Evolutionary conservation across 129 eudicot species (phyloP), one percentile per base, ranked within the genome.

Genomic region (Flaveria brownii): DNA sequence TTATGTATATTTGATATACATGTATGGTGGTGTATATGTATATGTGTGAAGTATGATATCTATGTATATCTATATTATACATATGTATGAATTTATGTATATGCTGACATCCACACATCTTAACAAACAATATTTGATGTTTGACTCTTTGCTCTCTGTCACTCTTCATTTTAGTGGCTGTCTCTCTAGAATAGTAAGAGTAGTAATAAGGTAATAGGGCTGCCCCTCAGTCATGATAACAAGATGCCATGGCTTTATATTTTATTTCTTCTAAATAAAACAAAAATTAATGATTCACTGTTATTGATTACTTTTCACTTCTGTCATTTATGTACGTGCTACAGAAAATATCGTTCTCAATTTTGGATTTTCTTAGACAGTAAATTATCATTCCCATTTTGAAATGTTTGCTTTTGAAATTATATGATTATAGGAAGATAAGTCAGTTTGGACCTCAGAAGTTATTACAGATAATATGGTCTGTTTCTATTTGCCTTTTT

Each of bases 201-300:
- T 52, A 52, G 73, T 36, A 66, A 76, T 36, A 66, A 76, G 72
- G 64, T 28, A 41, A 68, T 69, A 76, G 73, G 73, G 47, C 75
- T 55, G 41, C 81, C 68, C 46, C 49, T 74, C 17, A 12, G 28
- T 79, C 78, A 71, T 79, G 78, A 71, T 79, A 79, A 61, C 82
- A 71, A 52, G 45, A 41, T 28, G 51, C 74, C 69, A 80, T 66
- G 74, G 41, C 33, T 61, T 64, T 17, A n/a, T 39, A 33, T 50
- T 72, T 72, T 77, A 6, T 71, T 28, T 71, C 45, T 79, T 77
- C 39, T 42, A 62, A 73, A 80, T 51, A 68, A 80, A 80, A 79
- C 78, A 79, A 79, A 79, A 65, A 52, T 26, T 73, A 51, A 72
- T 73, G 61, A 72, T 72, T 80, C 73, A 64, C 79, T 63, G 83